Conservation (phyloP, 2,329 filamentous ascomycete species). For the Berkeleyomyces basicola region DNA sequence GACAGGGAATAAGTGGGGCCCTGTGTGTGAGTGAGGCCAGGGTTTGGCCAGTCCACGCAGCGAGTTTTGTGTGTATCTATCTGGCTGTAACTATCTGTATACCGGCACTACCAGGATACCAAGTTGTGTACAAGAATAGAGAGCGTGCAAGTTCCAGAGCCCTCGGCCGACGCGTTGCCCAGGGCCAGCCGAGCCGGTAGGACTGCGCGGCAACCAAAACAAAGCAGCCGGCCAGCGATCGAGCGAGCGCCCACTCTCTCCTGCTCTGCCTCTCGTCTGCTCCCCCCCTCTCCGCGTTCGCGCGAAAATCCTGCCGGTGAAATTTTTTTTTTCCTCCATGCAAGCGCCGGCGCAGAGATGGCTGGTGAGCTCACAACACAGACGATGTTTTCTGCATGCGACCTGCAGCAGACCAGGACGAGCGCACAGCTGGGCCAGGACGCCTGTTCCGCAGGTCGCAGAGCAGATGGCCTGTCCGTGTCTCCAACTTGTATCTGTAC, state of each 20-base stretch:
- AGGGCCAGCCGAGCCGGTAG: neutral
- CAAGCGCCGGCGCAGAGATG: neutral
- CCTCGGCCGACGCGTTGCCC: neutral
- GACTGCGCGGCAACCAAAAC: neutral
- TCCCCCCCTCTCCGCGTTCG: neutral
- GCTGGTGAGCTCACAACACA: neutral
- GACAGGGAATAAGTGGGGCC: conserved; percentile 7
- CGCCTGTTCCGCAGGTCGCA: neutral
- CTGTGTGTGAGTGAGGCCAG: neutral
- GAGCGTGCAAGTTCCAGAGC: neutral
- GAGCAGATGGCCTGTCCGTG: neutral
- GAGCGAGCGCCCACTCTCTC: neutral
- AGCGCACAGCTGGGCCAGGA: neutral
- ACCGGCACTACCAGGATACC: neutral
- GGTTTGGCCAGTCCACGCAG: neutral
- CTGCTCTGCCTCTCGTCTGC: neutral
- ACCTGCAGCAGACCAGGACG: neutral
- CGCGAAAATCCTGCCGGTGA: neutral
- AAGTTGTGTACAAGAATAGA: neutral
- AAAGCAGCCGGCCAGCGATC: neutral
- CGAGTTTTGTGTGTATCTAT: neutral
- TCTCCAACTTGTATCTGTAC: neutral
- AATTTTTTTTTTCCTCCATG: neutral
- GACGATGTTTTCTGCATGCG: neutral
- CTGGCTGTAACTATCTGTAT: neutral